Percentiles rank a stretch among this genome's conserved stretches.
These are phyloP conservation scores for Mycena belliarum DNA, from an alignment of 768 basidiomycete species.

Conservation along the genomic window DNA sequence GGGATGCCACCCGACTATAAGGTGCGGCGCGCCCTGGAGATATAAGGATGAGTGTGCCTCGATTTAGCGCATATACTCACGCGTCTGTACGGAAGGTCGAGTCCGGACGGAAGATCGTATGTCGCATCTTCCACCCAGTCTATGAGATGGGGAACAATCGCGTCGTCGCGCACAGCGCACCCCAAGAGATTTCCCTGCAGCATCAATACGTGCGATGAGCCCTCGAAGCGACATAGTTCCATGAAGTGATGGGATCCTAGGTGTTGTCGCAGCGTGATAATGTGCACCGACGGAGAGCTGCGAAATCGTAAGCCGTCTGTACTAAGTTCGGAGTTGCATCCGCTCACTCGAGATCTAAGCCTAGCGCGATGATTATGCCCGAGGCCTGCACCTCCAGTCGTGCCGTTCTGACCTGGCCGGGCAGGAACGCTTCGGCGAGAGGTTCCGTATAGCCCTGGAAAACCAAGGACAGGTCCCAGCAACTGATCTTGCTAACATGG, in stretches of 20 bases:
- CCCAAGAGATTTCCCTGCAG: background rate
- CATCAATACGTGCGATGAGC: slow-evolving; percentile 5
- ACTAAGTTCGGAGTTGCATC: background rate
- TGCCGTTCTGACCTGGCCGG: slow-evolving; percentile 7
- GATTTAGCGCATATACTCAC: background rate
- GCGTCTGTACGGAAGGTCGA: background rate
- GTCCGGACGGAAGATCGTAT: background rate
- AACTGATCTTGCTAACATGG: slow-evolving; percentile 6
- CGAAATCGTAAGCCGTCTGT: background rate
- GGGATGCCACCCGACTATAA: background rate
- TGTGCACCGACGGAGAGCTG: background rate
- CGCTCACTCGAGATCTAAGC: background rate
- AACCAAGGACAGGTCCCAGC: slow-evolving; percentile 12
- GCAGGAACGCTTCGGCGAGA: slow-evolving; percentile 10
- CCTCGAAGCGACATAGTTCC: background rate
- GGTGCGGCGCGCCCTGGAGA: background rate
- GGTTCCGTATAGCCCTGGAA: background rate
- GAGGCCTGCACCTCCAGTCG: slow-evolving; percentile 3
- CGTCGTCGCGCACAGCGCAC: background rate
- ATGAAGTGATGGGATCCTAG: background rate
- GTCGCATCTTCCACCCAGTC: background rate
- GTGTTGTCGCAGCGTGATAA: background rate
- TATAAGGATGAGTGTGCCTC: too few species aligned
- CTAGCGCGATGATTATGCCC: slow-evolving; percentile 10
- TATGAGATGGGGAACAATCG: slow-evolving; percentile 1